Evolutionary conservation across 2,329 filamentous ascomycete genomes (phyloP).

Genomic region (Dryadomyces sulphureus): DNA sequence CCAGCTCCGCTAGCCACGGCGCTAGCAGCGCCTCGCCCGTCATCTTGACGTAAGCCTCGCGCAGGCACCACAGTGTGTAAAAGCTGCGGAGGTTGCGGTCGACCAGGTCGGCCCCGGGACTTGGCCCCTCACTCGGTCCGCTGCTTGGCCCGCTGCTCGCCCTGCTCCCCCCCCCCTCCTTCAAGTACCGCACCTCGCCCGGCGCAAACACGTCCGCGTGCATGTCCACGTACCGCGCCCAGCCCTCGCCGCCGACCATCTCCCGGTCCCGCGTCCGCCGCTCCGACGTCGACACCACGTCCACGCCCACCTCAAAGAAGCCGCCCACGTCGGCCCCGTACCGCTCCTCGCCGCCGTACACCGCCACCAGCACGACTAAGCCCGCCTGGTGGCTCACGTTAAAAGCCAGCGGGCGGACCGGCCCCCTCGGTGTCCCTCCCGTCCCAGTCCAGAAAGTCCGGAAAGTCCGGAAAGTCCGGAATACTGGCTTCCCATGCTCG

Average conservation of each 20-base stretch:
- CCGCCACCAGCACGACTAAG: slow-evolving; percentile 52
- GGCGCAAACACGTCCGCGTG: slow-evolving; percentile 55
- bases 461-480: slow-evolving; percentile 21
- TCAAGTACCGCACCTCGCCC: slow-evolving; percentile 48
- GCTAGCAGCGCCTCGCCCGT: slow-evolving; percentile 65
- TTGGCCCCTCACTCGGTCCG: neutral
- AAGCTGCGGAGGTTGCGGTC: slow-evolving; percentile 54
- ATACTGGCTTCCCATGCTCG: slow-evolving; percentile 38
- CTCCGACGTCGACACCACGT: slow-evolving; percentile 64
- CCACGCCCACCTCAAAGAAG: slow-evolving; percentile 47
- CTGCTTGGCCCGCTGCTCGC: neutral
- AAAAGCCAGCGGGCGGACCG: slow-evolving; percentile 41
- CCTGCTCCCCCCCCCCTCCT: slow-evolving; percentile 23
- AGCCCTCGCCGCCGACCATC: slow-evolving; percentile 33
- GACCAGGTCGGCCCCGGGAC: slow-evolving; percentile 21
- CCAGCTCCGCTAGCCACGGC: slow-evolving; percentile 53
- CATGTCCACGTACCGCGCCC: slow-evolving; percentile 53
- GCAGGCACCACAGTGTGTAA: slow-evolving; percentile 65
- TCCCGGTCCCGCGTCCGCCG: slow-evolving; percentile 45
- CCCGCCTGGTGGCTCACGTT: slow-evolving; percentile 71
- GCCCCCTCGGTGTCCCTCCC: slow-evolving; percentile 14
- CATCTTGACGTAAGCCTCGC: slow-evolving; percentile 74
- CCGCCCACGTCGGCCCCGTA: slow-evolving; percentile 17
- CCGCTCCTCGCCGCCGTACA: slow-evolving; percentile 29
- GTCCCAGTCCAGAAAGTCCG: slow-evolving; percentile 13